Base-by-base conservation (phyloP, 257 asterid genomes). In the Orobanche coerulescens region DNA sequence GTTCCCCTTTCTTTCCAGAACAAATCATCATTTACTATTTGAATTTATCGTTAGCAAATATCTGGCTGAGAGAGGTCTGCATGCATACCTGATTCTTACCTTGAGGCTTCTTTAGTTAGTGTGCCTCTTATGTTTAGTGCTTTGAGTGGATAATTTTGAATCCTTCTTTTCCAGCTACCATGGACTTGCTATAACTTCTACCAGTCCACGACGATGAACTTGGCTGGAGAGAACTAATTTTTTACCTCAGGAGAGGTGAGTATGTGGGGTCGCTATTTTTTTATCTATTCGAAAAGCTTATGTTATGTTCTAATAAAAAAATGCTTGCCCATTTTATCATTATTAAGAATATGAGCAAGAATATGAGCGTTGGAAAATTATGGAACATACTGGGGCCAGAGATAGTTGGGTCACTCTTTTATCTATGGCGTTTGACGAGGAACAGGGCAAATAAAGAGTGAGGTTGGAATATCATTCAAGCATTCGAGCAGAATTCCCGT, bases 151-250 rank as follows among this genome's bases (percentile, higher is more conserved):
- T 44, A 62, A 26, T 64, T 65, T 62, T 66, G 68, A 64, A 57
- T 46, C 53, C 58, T n/a, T 77, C 33, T 70, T 7, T n/a, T 71
- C 79, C 87, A 94, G 97, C 84, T 94, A 65, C 96, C 99, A 36
- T 90, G 99, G 99, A 94, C 99, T 62, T 94, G 99, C 78, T 94
- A 94, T 79, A 94, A 94, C 71, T 94, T 94, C 79, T 94, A 94
- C 77, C 90, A 87, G 79, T 84, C 90, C 44, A 94, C 99, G 26
- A 94, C 99, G 22, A 94, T 97, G 26, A 94, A 94, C 76, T 79
- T 94, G 82, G 99, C 99, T 33, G 99, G 99, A 61, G 99, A 93
- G 79, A 94, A 94, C 77, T 94, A 94, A 69, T 83, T 84, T 66
- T 94, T 94, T 67, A 68, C 78, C 68, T 68, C 82, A 3, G 97